Evolutionary conservation across 768 basidiomycete genomes (phyloP).

Genomic region (Russula griseocarnosa): DNA sequence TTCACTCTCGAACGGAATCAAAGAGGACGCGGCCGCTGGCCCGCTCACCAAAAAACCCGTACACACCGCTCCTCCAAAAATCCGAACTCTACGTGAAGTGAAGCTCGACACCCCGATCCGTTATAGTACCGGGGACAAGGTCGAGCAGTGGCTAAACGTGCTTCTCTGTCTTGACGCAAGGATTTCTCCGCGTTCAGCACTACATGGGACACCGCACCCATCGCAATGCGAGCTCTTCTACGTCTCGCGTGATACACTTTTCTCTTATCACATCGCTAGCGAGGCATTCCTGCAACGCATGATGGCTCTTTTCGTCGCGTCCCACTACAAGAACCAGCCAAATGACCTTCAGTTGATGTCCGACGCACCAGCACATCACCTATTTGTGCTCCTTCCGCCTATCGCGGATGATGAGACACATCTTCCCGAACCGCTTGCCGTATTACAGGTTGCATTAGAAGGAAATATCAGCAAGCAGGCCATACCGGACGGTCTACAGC

Average conservation of each 20-base stretch:
- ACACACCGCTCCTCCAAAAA: slow-evolving; percentile 56
- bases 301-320: slow-evolving; percentile 97
- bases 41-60: slow-evolving; percentile 48
- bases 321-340: slow-evolving; percentile 98
- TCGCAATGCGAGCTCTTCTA: slow-evolving; percentile 92
- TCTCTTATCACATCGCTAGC: slow-evolving; percentile 96
- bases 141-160: slow-evolving; percentile 92
- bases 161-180: slow-evolving; percentile 90
- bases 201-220: slow-evolving; percentile 90
- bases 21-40: slow-evolving; percentile 43
- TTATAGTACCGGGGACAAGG: slow-evolving; percentile 77
- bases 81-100: slow-evolving; percentile 83
- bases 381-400: slow-evolving; percentile 93
- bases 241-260: slow-evolving; percentile 92
- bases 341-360: slow-evolving; percentile 97
- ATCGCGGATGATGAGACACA: slow-evolving; percentile 85
- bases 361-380: slow-evolving; percentile 94
- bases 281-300: slow-evolving; percentile 96
- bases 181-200: slow-evolving; percentile 46
- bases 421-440: slow-evolving; percentile 92
- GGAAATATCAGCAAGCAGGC: slow-evolving; percentile 83
- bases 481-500: slow-evolving; percentile 79
- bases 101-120: slow-evolving; percentile 95
- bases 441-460: slow-evolving; percentile 93
- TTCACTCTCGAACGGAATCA: slow-evolving; percentile 55